phyloP scores from a whole-genome alignment of 441 rosid species.

The Croton setiger region DNA sequence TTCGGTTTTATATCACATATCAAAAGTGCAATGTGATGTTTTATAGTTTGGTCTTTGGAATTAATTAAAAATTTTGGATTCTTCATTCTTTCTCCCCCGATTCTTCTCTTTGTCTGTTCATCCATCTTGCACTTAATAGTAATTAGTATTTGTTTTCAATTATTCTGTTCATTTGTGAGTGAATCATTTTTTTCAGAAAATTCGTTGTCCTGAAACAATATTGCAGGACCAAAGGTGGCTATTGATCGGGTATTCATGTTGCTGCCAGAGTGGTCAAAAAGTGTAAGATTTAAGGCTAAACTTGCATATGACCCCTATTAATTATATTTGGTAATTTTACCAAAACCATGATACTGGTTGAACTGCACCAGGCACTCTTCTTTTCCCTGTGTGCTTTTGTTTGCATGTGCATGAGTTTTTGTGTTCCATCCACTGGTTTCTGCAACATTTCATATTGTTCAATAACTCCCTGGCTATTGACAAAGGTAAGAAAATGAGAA shows the following conservation, averaged over 20 bases:
- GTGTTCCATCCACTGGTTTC: neutral
- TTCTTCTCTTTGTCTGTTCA: conserved; percentile 1
- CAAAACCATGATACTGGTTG: neutral
- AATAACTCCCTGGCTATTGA: too few species aligned
- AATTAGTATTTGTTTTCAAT: neutral
- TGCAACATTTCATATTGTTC: neutral
- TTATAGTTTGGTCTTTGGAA: neutral
- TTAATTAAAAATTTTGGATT: neutral
- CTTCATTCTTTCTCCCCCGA: neutral
- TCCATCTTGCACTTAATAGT: conserved; percentile 7
- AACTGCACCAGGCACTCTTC: too few species aligned
- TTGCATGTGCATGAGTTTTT: conserved; percentile 1
- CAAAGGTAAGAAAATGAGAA: too few species aligned
- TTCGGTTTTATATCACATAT: neutral
- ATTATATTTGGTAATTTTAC: neutral
- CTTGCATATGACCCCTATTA: conserved; percentile 9
- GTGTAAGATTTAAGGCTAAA: conserved; percentile 48
- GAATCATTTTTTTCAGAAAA: conserved; percentile 11
- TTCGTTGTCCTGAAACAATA: conserved; percentile 20
- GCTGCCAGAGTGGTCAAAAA: conserved; percentile 78
- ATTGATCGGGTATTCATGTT: conserved; percentile 60
- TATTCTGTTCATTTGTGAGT: conserved; percentile 10
- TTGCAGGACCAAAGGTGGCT: conserved; percentile 59
- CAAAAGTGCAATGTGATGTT: neutral
- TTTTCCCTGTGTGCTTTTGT: too few species aligned